phyloP scores from a whole-genome alignment of 2,329 filamentous ascomycete genomes.

The Fusarium verticillioides region DNA sequence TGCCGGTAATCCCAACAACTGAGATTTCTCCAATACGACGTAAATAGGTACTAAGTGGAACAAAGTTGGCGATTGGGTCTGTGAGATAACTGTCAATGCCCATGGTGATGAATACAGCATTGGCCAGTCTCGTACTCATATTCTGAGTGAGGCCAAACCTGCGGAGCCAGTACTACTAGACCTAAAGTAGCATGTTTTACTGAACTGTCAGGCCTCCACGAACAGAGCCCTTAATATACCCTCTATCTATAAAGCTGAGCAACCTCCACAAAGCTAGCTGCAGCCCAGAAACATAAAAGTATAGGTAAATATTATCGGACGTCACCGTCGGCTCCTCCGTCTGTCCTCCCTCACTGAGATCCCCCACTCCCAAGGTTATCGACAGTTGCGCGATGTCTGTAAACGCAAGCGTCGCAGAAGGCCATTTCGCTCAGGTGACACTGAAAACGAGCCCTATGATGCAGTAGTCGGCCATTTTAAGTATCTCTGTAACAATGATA shows the following conservation, averaged over 20 bases:
- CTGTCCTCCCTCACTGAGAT: too few species aligned
- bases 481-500: too few species aligned
- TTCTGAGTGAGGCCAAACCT: not conserved
- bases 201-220: not conserved
- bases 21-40: too few species aligned
- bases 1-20: too few species aligned
- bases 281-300: too few species aligned
- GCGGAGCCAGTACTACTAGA: not conserved
- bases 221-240: fast-evolving
- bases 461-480: too few species aligned
- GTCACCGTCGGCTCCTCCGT: too few species aligned
- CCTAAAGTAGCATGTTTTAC: not conserved
- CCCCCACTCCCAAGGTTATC: too few species aligned
- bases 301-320: too few species aligned
- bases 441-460: too few species aligned
- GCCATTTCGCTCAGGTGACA: too few species aligned
- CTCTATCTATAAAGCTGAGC: not conserved
- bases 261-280: not conserved
- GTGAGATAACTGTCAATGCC: fast-evolving
- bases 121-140: not conserved
- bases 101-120: too few species aligned
- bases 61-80: not conserved
- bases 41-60: not conserved
- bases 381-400: not conserved
- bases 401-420: not conserved